Base-by-base conservation (phyloP, 1,284 basidiomycete species). In the Schizopora paradoxa region DNA sequence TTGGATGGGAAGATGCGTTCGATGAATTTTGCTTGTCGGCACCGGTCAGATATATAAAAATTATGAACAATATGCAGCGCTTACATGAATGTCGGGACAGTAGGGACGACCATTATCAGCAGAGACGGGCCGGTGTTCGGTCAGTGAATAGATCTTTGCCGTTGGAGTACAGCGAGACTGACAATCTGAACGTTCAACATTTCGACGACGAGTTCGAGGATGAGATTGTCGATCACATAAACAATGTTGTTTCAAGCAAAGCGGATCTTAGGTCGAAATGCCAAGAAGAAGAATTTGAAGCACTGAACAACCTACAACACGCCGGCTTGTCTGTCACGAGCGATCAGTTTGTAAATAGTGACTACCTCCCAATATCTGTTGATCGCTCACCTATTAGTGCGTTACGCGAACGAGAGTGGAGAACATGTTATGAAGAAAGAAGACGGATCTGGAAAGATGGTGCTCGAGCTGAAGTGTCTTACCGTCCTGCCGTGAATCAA, bases 1-100 rank as follows among this genome's bases (percentile, higher is more conserved):
- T 58, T 16, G 36, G 45, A 2, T 66, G 64, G 63, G 3, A 19
- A 8, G 47, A 56, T 4, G 59, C 55, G 5, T 60, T 60, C 28
- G 8, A 49, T 0, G 6, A 34, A 37, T 43, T 2, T 41, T 37
- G 13, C 2, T n/a, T 38, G 4, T 7, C 7, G 3, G 44, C 43
- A 47, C n/a, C 34, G 16, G 0, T 23, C 19, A 2, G 22, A 60
- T 1, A 23, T 47, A 23, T 61, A 62, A 49, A 60, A 63, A 40
- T 63, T 60, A 59, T 68, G 42, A 33, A 63, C 7, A 67, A 67
- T 32, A 61, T 66, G 59, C 63, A 67, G 36, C 8, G 66, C 0
- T 19, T 63, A 3, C 63, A 66, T 53, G 64, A 69, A 32, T 66
- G 66, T 43, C 48, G 54, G 14, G 66, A 69, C 33, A 44, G 34